Evolutionary conservation across 108 stramenopile genomes (phyloP).

Genomic region (Nannochloropsis oceanica): DNA sequence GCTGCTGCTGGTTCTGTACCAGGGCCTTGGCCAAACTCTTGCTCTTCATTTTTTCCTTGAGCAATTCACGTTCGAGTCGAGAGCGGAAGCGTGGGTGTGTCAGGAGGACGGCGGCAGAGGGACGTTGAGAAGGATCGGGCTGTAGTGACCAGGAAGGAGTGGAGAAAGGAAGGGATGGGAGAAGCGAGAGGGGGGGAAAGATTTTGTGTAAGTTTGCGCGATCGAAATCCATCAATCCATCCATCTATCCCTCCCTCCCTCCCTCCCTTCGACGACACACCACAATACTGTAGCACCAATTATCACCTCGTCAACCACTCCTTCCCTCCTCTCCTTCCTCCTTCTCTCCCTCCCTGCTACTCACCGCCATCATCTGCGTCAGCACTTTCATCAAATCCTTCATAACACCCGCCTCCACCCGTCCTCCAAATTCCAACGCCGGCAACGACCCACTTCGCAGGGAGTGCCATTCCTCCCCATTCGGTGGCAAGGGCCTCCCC

Average conservation of each 20-base stretch:
- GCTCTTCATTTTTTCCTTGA: neutral
- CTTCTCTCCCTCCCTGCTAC: neutral
- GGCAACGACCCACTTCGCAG: slow-evolving; percentile 45
- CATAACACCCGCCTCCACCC: neutral
- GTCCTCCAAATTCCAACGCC: neutral
- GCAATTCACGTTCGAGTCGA: neutral
- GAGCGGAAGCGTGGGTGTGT: neutral
- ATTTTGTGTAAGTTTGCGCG: neutral
- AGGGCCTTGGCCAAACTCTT: neutral
- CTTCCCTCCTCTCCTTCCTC: too few relatives aligned
- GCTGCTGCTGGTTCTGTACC: neutral
- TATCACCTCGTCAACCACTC: too few relatives aligned
- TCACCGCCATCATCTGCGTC: neutral
- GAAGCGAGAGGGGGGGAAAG: neutral
- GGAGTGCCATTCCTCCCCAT: slow-evolving; percentile 78
- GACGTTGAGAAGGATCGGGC: neutral
- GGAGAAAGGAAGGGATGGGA: neutral
- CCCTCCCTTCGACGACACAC: too few relatives aligned
- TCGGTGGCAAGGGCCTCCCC: slow-evolving; percentile 51
- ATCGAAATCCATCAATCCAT: too few relatives aligned
- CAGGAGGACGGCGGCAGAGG: neutral
- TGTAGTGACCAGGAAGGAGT: neutral
- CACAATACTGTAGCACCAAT: too few relatives aligned
- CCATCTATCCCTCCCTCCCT: too few relatives aligned
- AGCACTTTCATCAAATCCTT: neutral